Percentiles rank a stretch among this genome's conserved stretches.
phyloP scores from a whole-genome alignment of 2,329 filamentous ascomycete genomes.

The Emmonsiellopsis sp. region DNA sequence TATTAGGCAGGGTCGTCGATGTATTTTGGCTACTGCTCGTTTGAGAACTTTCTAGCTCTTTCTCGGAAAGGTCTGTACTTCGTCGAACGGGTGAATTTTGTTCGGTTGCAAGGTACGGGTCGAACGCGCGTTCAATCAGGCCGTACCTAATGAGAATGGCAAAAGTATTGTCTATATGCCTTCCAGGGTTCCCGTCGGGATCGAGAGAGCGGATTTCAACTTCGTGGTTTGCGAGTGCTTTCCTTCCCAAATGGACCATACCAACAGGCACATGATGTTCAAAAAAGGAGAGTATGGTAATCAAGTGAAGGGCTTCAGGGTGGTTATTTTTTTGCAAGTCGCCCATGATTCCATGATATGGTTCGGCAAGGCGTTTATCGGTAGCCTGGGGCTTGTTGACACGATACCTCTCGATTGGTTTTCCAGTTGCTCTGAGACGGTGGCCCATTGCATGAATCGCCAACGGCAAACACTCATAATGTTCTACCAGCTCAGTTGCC shows the following conservation, averaged over 20 bases:
- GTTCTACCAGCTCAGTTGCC: constrained; percentile 52
- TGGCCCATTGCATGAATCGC: constrained; percentile 59
- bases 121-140: constrained; percentile 32
- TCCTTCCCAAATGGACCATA: constrained; percentile 48
- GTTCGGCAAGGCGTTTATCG: constrained; percentile 44
- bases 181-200: constrained; percentile 14
- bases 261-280: constrained; percentile 57
- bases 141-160: constrained; percentile 37
- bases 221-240: constrained; percentile 16
- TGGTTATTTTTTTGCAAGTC: constrained; percentile 33
- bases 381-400: constrained; percentile 45
- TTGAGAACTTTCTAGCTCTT: constrained; percentile 18
- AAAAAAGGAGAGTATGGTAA: constrained; percentile 56
- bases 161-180: constrained; percentile 37
- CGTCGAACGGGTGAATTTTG: neutral
- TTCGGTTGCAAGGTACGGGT: constrained; percentile 19
- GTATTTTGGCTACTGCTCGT: constrained; percentile 27
- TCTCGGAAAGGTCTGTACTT: constrained; percentile 9
- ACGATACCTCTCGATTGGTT: constrained; percentile 51
- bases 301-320: constrained; percentile 52
- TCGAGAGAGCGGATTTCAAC: constrained; percentile 20
- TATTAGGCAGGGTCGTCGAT: constrained; percentile 22
- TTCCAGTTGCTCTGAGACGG: constrained; percentile 50
- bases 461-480: constrained; percentile 56
- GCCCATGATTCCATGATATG: constrained; percentile 39